phyloP scores from a whole-genome alignment of 768 basidiomycete species.

The Coprinellus micaceus region DNA sequence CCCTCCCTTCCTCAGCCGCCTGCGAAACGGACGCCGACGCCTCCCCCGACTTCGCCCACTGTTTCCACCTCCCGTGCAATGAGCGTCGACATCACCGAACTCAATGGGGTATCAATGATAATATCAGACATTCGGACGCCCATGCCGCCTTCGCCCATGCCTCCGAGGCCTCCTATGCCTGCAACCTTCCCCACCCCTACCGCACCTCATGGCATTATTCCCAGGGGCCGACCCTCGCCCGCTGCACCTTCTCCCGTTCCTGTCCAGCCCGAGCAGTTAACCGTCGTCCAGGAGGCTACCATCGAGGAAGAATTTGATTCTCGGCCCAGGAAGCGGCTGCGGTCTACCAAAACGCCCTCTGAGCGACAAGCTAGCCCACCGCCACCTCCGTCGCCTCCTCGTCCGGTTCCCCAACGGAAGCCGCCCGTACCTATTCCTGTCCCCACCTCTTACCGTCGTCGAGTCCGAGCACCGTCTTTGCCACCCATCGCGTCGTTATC shows the following conservation, averaged over 20 bases:
- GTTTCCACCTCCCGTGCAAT: neutral
- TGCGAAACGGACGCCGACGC: neutral
- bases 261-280: neutral
- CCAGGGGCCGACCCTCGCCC: too few relatives aligned
- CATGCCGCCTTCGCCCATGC: neutral
- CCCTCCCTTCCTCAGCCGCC: too few relatives aligned
- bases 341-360: neutral
- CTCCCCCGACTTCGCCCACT: neutral
- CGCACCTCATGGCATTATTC: neutral
- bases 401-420: too few relatives aligned
- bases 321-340: neutral
- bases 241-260: too few relatives aligned
- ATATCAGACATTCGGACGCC: neutral
- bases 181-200: neutral
- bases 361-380: too few relatives aligned
- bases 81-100: neutral
- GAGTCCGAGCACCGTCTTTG: neutral
- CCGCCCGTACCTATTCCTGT: too few relatives aligned
- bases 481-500: slow-evolving; percentile 6
- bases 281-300: neutral
- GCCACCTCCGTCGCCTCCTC: too few relatives aligned
- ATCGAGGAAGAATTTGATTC: neutral
- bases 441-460: neutral
- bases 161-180: neutral
- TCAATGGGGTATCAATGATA: neutral